Evolutionary conservation across 2,329 filamentous ascomycete species (phyloP).

Genomic region (Leptographium radiaticola): DNA sequence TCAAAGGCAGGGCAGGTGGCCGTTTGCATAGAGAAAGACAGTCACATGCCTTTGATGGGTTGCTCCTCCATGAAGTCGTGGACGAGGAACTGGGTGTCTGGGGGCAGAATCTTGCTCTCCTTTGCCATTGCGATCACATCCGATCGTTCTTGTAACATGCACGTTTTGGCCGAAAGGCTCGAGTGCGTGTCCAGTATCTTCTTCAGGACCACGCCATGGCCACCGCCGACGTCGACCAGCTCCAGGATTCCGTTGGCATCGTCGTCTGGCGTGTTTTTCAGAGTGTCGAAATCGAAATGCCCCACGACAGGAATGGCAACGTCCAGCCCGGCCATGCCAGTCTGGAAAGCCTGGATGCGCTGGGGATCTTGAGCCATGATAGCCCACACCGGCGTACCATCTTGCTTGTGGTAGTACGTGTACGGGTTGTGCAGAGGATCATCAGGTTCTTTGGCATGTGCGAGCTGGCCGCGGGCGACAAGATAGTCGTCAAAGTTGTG

Average conservation of each 20-base stretch:
- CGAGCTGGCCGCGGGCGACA: not conserved
- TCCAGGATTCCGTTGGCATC: constrained; percentile 12
- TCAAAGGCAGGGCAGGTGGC: too few relatives aligned
- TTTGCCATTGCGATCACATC: not conserved
- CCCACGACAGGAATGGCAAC: constrained; percentile 15
- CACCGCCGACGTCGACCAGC: constrained; percentile 20
- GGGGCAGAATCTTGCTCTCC: not conserved
- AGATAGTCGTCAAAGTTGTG: not conserved
- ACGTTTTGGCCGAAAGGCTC: not conserved
- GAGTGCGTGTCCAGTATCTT: not conserved
- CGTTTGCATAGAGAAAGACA: too few relatives aligned
- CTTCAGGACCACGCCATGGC: constrained; percentile 15
- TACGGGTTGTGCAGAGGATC: constrained; percentile 19
- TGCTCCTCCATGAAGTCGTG: constrained; percentile 17
- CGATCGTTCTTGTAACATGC: not conserved
- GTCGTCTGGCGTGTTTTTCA: constrained; percentile 14
- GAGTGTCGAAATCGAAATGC: constrained; percentile 17
- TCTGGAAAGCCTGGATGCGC: constrained; percentile 18
- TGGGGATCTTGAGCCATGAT: constrained; percentile 20
- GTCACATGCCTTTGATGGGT: constrained; percentile 16
- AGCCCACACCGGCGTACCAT: constrained; percentile 20
- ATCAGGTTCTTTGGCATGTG: constrained; percentile 13
- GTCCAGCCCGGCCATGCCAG: constrained; percentile 20
- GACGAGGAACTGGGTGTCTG: not conserved
- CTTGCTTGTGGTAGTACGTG: constrained; percentile 18